Percentiles rank a stretch among this genome's conserved stretches.
Conservation (phyloP, 805 yeast species). For the Kodamaea kaohsiungensis region DNA sequence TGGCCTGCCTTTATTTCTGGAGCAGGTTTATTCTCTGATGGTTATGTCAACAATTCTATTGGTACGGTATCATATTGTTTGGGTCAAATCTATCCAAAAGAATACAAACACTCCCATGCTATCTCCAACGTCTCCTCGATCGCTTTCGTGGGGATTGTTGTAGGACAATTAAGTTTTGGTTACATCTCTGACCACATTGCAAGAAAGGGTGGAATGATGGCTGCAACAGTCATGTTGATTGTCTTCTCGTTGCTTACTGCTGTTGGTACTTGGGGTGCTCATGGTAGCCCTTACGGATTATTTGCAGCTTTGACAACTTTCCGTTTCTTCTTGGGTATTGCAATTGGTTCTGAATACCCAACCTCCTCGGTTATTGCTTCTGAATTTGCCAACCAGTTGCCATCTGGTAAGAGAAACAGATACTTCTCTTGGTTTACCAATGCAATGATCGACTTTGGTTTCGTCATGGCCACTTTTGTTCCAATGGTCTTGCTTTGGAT, state of each 20-base stretch:
- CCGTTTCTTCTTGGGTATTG: conserved; percentile 86
- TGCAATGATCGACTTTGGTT: conserved; percentile 83
- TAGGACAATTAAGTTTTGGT: conserved; percentile 84
- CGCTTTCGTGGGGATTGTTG: conserved; percentile 89
- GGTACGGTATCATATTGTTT: conserved; percentile 76
- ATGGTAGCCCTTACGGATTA: conserved; percentile 69
- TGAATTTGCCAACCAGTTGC: conserved; percentile 78
- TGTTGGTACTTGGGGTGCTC: conserved; percentile 68
- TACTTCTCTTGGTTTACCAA: conserved; percentile 90
- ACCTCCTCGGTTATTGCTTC: conserved; percentile 93
- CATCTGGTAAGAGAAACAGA: conserved; percentile 84
- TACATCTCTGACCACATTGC: conserved; percentile 76
- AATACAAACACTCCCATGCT: conserved; percentile 64
- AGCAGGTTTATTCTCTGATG: conserved; percentile 92
- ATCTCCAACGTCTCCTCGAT: conserved; percentile 80
- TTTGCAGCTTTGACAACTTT: conserved; percentile 81
- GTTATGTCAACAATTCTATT: conserved; percentile 85
- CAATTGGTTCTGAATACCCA: conserved; percentile 95
- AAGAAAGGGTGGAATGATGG: conserved; percentile 80
- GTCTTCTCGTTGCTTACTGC: conserved; percentile 77
- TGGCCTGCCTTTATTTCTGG: conserved; percentile 57
- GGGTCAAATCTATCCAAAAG: conserved; percentile 60
- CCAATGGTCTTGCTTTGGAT: conserved; percentile 87
- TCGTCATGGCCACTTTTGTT: conserved; percentile 79
- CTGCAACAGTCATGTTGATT: conserved; percentile 73